These are phyloP conservation scores for Ophiostoma quercus DNA, from an alignment of 2,329 filamentous ascomycete genomes.

Conservation along the genomic window DNA sequence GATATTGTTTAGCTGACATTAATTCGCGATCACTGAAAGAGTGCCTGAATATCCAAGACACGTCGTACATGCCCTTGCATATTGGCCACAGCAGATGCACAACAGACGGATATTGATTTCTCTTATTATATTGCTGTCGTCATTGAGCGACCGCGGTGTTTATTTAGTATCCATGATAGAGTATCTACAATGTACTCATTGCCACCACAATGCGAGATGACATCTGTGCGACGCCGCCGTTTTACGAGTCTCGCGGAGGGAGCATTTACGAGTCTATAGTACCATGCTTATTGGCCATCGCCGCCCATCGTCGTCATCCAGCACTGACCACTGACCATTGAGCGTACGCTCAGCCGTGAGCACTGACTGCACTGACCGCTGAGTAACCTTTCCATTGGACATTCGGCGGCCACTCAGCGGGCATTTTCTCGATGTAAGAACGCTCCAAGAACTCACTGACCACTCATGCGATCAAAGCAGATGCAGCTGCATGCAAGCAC, in stretches of 20 bases:
- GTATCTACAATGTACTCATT: background rate
- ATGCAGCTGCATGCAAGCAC: slow-evolving; percentile 12
- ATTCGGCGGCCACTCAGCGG: background rate
- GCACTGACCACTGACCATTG: background rate
- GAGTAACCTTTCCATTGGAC: background rate
- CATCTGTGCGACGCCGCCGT: background rate
- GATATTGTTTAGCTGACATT: background rate
- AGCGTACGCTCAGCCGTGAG: background rate
- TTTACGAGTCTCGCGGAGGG: background rate
- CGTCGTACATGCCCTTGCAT: slow-evolving; percentile 1
- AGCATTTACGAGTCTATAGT: background rate
- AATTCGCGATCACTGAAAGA: background rate
- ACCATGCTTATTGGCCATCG: background rate
- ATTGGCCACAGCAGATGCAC: slow-evolving; percentile 10
- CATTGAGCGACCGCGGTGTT: background rate
- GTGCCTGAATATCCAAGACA: background rate
- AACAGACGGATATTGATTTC: background rate
- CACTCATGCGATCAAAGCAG: slow-evolving; percentile 9
- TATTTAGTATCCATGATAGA: background rate
- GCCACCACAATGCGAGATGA: slow-evolving; percentile 4
- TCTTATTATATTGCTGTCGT: slow-evolving; percentile 2
- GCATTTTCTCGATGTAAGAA: background rate
- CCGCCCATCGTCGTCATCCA: slow-evolving; percentile 4
- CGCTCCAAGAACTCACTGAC: background rate
- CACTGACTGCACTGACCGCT: slow-evolving; percentile 2